Conservation (phyloP, 1,139 yeast genomes). For the Debaryomyces fabryi region DNA sequence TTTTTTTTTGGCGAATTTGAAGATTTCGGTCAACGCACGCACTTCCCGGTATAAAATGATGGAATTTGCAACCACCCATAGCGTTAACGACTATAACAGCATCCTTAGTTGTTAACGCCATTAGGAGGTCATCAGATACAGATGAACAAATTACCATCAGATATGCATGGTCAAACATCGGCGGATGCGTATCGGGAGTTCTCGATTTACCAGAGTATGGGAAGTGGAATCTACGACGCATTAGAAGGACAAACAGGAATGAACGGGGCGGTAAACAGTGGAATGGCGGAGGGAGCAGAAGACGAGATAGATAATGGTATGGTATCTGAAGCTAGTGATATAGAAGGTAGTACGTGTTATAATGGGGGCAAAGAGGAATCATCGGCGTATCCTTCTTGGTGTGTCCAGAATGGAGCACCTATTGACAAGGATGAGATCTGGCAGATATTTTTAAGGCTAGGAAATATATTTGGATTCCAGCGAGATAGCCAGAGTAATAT, state of each 20-base stretch:
- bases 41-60: not conserved
- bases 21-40: not conserved
- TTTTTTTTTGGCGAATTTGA: slow-evolving; percentile 12
- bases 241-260: not conserved
- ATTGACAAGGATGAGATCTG: slow-evolving; percentile 24
- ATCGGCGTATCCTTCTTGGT: slow-evolving; percentile 34
- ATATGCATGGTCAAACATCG: not conserved
- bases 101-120: not conserved
- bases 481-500: slow-evolving; percentile 38
- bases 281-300: not conserved
- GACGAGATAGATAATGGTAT: not conserved
- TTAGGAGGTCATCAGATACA: not conserved
- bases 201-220: not conserved
- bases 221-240: not conserved
- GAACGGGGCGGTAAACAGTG: not conserved
- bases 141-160: not conserved
- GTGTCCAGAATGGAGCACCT: slow-evolving; percentile 34
- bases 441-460: slow-evolving; percentile 24
- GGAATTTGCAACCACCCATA: slow-evolving; percentile 4
- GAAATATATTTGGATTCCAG: slow-evolving; percentile 37
- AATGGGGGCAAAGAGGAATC: not conserved
- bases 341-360: not conserved
- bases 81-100: slow-evolving; percentile 2
- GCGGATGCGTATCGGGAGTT: slow-evolving; percentile 2
- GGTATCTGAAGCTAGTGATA: not conserved